Evolutionary conservation across 495 filamentous ascomycete genomes (phyloP).

Genomic region (Trichocladium antarcticum): DNA sequence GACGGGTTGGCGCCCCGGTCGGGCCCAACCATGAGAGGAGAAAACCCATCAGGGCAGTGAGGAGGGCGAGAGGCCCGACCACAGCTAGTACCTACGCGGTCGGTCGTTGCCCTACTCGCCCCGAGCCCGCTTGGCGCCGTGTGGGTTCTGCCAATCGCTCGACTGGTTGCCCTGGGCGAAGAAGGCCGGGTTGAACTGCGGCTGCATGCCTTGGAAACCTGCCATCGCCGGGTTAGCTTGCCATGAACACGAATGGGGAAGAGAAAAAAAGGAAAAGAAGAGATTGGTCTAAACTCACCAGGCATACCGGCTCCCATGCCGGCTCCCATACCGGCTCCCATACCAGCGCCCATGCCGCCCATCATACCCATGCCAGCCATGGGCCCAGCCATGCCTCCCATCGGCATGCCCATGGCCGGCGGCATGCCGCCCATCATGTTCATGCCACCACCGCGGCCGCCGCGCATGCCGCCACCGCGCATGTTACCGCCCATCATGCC

Average conservation of each 20-base stretch:
- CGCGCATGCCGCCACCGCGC: constrained; percentile 51
- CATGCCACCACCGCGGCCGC: constrained; percentile 52
- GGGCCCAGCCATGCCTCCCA: constrained; percentile 14
- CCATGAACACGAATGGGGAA: too few species aligned
- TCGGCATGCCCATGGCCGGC: constrained; percentile 29
- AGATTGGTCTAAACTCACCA: constrained; percentile 27
- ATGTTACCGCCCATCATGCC: constrained; percentile 51
- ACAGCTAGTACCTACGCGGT: not conserved
- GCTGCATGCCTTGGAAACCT: constrained; percentile 57
- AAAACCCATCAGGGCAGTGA: too few species aligned
- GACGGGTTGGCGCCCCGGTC: too few species aligned
- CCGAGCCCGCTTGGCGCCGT: constrained; percentile 69
- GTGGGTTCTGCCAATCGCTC: constrained; percentile 60
- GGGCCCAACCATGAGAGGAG: too few species aligned
- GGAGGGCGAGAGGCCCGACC: not conserved
- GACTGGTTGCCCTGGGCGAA: constrained; percentile 42
- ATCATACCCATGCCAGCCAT: constrained; percentile 32
- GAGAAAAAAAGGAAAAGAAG: too few species aligned
- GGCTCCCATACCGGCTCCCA: constrained; percentile 42
- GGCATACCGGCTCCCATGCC: constrained; percentile 48
- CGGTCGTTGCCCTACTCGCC: constrained; percentile 23
- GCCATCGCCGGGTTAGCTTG: not conserved
- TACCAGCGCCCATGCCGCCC: constrained; percentile 25
- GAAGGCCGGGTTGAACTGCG: constrained; percentile 73
- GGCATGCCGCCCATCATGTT: constrained; percentile 25